Evolutionary conservation across 2,329 filamentous ascomycete species (phyloP), one percentile per base, ranked within the genome.

Genomic region (Colletotrichum sp.): DNA sequence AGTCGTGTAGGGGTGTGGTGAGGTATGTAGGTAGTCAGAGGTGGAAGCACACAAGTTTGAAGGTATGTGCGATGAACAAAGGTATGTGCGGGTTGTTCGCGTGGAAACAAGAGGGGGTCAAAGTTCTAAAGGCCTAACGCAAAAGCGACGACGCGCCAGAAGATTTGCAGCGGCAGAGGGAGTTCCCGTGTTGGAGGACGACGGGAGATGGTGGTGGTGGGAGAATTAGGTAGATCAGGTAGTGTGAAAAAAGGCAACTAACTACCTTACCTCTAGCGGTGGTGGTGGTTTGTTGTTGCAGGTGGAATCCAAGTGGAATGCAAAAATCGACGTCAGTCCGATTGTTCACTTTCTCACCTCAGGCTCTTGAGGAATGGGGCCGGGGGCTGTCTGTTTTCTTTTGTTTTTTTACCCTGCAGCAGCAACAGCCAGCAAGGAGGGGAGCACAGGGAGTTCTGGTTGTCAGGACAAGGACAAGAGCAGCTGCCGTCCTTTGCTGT

Each of bases 381-480:
- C 6, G 26, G 36, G 39, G 59, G 59, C 15, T 70, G 44, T 52
- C 39, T 71, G 65, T 76, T 76, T 66, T 66, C 67, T 30, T 71
- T 65, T 74, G 67, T 67, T 76, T 73, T 73, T 18, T 21, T 26
- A 0, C 4, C 26, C 44, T 52, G 18, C 26, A 36, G 28, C 49
- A 34, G 49, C 65, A 44, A 10, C 30, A 39, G 39, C 36, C n/a
- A 67, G 36, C 24, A 59, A 59, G 26, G 24, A 39, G 36, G 36
- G 72, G 57, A 59, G 60, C 72, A 76, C 57, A 57, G 73, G 73
- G 70, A 65, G 64, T 30, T 76, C 65, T 76, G 75, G 75, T 76
- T 76, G 75, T 76, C 75, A 55, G 75, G 75, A 76, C 75, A 75
- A 75, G 75, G 60, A 55, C 21, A 24, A 5, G n/a, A 26, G 64